A percentile compares a stretch with the other conserved stretches of the same genome.
phyloP scores from a whole-genome alignment of 345 rosid species.

The Hibiscus syriacus region DNA sequence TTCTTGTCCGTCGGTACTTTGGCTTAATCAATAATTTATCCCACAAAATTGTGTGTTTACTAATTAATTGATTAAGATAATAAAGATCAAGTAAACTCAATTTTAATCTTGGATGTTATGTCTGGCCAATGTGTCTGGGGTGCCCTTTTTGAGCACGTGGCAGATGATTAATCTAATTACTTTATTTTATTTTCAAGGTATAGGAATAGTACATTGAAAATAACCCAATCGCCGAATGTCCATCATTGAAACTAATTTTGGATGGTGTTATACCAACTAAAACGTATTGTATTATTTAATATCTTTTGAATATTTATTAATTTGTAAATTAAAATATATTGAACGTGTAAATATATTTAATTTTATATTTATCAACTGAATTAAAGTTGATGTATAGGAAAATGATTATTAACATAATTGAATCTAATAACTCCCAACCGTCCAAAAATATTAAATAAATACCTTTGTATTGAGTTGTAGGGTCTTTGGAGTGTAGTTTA shows the following conservation, averaged over 20 bases:
- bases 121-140: neutral
- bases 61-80: neutral
- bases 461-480: too few relatives aligned
- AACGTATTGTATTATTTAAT: too few relatives aligned
- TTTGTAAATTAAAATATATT: too few relatives aligned
- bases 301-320: too few relatives aligned
- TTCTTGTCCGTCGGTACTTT: neutral
- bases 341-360: too few relatives aligned
- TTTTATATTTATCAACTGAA: too few relatives aligned
- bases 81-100: neutral
- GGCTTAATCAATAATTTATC: neutral
- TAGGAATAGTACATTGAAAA: neutral
- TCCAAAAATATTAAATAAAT: too few relatives aligned
- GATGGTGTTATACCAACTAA: neutral
- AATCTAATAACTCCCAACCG: too few relatives aligned
- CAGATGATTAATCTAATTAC: neutral
- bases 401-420: too few relatives aligned
- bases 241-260: neutral
- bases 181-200: constrained; percentile 3
- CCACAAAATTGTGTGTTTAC: neutral
- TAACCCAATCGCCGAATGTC: neutral
- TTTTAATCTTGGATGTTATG: neutral
- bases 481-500: too few relatives aligned
- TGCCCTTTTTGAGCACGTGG: neutral
- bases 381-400: too few relatives aligned